Conservation (phyloP, 306 rosid species). For the Dryas octopetala region DNA sequence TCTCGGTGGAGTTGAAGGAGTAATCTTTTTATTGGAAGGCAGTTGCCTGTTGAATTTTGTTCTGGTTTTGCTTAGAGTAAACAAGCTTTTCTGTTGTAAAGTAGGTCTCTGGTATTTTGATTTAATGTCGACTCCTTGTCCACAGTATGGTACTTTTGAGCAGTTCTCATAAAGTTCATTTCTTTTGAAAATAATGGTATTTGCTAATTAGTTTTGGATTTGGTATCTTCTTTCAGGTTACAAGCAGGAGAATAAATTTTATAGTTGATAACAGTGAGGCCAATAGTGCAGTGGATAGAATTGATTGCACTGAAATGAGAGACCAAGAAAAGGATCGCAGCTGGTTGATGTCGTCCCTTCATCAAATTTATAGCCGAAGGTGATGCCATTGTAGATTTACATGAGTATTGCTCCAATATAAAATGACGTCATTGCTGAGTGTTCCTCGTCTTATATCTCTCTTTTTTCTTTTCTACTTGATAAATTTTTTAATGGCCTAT, state of each 20-base stretch:
- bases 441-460: slow-evolving; percentile 11
- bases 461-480: neutral
- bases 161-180: too few relatives aligned
- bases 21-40: too few relatives aligned
- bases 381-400: slow-evolving; percentile 32
- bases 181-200: slow-evolving; percentile 9
- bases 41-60: too few relatives aligned
- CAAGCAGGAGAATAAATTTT: slow-evolving; percentile 87
- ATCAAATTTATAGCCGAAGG: slow-evolving; percentile 96
- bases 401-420: neutral
- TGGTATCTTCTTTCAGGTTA: slow-evolving; percentile 58
- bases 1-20: too few relatives aligned
- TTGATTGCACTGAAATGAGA: slow-evolving; percentile 38
- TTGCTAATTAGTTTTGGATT: slow-evolving; percentile 26
- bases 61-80: too few relatives aligned
- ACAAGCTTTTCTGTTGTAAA: too few relatives aligned
- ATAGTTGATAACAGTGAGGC: slow-evolving; percentile 64
- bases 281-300: slow-evolving; percentile 39
- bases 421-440: slow-evolving; percentile 12
- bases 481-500: neutral
- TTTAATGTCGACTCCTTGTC: too few relatives aligned
- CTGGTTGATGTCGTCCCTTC: slow-evolving; percentile 86
- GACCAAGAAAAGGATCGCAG: slow-evolving; percentile 75
- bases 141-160: too few relatives aligned
- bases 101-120: too few relatives aligned